Conservation (phyloP, 208 protist species). For the Vickermania spadyakhi region DNA sequence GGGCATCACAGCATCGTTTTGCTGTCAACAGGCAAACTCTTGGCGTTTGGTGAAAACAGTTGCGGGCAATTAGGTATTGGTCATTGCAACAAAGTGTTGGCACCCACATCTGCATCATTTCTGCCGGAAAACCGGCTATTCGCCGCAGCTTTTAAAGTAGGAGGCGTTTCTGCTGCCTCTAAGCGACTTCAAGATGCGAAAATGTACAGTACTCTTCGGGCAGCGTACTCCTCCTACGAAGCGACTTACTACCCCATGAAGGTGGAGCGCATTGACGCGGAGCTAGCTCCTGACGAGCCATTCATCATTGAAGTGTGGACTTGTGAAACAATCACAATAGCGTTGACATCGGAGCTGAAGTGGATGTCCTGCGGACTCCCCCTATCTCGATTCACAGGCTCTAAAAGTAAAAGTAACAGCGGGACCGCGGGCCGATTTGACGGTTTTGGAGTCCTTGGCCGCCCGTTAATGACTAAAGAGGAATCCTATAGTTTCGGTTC, state of each 20-base stretch:
- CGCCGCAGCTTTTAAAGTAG: neutral
- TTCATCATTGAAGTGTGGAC: slow-evolving; percentile 17
- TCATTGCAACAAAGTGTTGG: slow-evolving; percentile 26
- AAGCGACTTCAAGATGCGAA: slow-evolving; percentile 32
- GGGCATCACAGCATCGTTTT: slow-evolving; percentile 75
- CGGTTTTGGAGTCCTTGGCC: slow-evolving; percentile 31
- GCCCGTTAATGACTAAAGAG: slow-evolving; percentile 4
- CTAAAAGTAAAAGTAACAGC: slow-evolving; percentile 3
- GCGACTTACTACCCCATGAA: slow-evolving; percentile 60
- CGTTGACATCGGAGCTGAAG: slow-evolving; percentile 19
- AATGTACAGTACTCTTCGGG: slow-evolving; percentile 35
- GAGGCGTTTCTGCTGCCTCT: neutral
- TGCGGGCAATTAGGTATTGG: slow-evolving; percentile 74
- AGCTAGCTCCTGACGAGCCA: slow-evolving; percentile 14
- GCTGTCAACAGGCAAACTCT: slow-evolving; percentile 53
- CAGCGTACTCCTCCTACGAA: slow-evolving; percentile 48
- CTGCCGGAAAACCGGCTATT: neutral
- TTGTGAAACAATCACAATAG: slow-evolving; percentile 15
- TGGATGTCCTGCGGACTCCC: slow-evolving; percentile 38
- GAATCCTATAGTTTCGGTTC: slow-evolving; percentile 12
- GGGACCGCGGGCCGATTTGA: slow-evolving; percentile 15
- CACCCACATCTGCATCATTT: slow-evolving; percentile 30
- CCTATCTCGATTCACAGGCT: slow-evolving; percentile 27
- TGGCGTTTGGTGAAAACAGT: slow-evolving; percentile 75
- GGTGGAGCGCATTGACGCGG: slow-evolving; percentile 44